Base-by-base conservation (phyloP, 805 yeast genomes). In the Candida nemodendra region DNA sequence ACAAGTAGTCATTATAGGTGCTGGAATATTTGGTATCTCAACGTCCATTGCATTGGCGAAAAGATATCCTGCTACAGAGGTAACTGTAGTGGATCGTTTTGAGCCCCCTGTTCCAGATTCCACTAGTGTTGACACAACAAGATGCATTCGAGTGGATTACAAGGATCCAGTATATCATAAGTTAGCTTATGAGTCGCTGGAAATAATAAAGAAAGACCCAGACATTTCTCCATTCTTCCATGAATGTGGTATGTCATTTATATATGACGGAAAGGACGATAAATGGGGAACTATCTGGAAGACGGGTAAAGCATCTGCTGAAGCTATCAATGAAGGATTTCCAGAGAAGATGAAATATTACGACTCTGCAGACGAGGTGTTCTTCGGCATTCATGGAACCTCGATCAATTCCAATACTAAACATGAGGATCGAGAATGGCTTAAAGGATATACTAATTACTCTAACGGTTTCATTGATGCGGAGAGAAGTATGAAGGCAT, bases 1-100 rank as follows among this genome's bases (percentile, higher is more conserved):
- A 9, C 16, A 36, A 6, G 34, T 52, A 3, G 34, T 65, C 19
- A 64, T 74, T 31, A 62, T 71, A 9, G 80, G 80, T 16, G 68
- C 74, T 3, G 79, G 80, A 18, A 69, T 70, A 8, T 72, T 71
- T 46, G 79, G 80, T 4, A 54, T 74, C 17, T 69, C 78, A 7
- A 59, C 72, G 0, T 74, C 76, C 3, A 47, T 54, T 22, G 48
- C 57, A 2, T 19, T 54, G 12, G 59, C 49, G 1, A 26, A 47
- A 27, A 36, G 57, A 26, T 42, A 44, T 27, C 57, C 57, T 5
- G 18, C 34, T 2, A 27, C 39, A 4, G 34, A 33, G 5, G 50
- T 52, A 18, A 18, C 25, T n/a, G 54, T 54, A 17, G 46, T 54
- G 9, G 59, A 54, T 28, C 39, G 57, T 5, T 51, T 38, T 17